These are phyloP conservation scores for Pilasporangium apinafurcum DNA, from an alignment of 352 stramenopile species.

Conservation along the genomic window DNA sequence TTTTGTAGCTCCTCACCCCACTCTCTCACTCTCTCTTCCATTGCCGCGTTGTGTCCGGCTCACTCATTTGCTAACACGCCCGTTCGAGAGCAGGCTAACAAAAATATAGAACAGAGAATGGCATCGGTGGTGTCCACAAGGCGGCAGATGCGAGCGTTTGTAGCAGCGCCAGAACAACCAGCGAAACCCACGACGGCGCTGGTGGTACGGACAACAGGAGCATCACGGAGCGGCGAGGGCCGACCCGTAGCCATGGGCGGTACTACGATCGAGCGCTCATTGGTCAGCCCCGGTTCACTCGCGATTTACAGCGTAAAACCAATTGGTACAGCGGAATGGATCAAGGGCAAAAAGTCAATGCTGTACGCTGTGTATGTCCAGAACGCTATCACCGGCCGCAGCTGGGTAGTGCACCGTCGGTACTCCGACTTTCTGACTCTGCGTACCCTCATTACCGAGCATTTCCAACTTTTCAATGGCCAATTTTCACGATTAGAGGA, in stretches of 20 bases:
- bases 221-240: slow-evolving; percentile 18
- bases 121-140: too few species aligned
- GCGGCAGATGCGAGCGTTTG: slow-evolving; percentile 10
- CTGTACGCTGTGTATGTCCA: slow-evolving; percentile 63
- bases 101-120: too few species aligned
- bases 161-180: slow-evolving; percentile 7
- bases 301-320: slow-evolving; percentile 58
- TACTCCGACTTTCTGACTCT: slow-evolving; percentile 65
- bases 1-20: too few species aligned
- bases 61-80: too few species aligned
- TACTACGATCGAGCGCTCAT: slow-evolving; percentile 56
- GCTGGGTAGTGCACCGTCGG: slow-evolving; percentile 61
- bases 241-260: slow-evolving; percentile 45
- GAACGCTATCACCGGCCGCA: slow-evolving; percentile 64
- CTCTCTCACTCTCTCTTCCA: background rate
- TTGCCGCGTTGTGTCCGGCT: too few species aligned
- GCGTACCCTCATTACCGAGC: slow-evolving; percentile 34
- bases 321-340: slow-evolving; percentile 18
- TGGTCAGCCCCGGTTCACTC: slow-evolving; percentile 50
- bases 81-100: too few species aligned
- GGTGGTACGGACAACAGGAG: slow-evolving; percentile 22
- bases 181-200: slow-evolving; percentile 24
- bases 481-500: slow-evolving; percentile 42
- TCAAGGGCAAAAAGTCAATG: slow-evolving; percentile 31
- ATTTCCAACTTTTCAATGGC: slow-evolving; percentile 48